phyloP scores from a whole-genome alignment of 2,329 filamentous ascomycete species.

The Exophiala xenobiotica region DNA sequence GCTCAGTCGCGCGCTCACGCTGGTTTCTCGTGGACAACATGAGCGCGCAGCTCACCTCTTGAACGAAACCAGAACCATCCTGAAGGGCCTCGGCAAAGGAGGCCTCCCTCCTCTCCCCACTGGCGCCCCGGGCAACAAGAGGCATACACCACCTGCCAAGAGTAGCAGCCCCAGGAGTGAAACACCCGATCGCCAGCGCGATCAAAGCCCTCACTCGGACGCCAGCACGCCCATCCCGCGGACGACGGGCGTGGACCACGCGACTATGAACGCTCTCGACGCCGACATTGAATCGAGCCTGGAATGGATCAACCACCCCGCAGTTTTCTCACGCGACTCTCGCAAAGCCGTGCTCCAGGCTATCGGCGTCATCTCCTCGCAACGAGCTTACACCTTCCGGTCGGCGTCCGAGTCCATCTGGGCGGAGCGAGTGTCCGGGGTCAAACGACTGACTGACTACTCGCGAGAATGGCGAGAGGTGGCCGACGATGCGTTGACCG shows the following conservation, averaged over 20 bases:
- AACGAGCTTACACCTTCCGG: conserved; percentile 89
- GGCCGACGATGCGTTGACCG: conserved; percentile 59
- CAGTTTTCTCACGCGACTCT: conserved; percentile 88
- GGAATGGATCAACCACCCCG: conserved; percentile 97
- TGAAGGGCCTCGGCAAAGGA: conserved; percentile 94
- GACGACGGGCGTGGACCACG: conserved; percentile 70
- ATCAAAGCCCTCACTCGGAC: conserved; percentile 39
- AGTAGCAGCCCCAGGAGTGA: conserved; percentile 36
- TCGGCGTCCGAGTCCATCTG: conserved; percentile 86
- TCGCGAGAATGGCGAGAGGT: conserved; percentile 91
- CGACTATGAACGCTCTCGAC: conserved; percentile 82
- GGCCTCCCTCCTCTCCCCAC: conserved; percentile 85
- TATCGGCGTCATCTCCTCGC: conserved; percentile 93
- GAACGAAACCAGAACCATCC: conserved; percentile 87
- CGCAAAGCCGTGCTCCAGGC: conserved; percentile 94
- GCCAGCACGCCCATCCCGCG: conserved; percentile 44
- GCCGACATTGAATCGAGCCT: conserved; percentile 84
- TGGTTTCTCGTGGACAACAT: conserved; percentile 88
- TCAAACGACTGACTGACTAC: conserved; percentile 76
- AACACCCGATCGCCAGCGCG: conserved; percentile 38
- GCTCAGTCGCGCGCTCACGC: conserved; percentile 85
- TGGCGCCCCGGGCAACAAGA: conserved; percentile 46
- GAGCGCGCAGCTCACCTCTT: conserved; percentile 90
- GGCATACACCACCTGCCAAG: conserved; percentile 40
- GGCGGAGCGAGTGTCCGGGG: conserved; percentile 77